Percentiles rank a stretch among this genome's conserved stretches.
Conservation (phyloP, 2,329 filamentous ascomycete genomes). For the Hymenoscyphus salicellus region DNA sequence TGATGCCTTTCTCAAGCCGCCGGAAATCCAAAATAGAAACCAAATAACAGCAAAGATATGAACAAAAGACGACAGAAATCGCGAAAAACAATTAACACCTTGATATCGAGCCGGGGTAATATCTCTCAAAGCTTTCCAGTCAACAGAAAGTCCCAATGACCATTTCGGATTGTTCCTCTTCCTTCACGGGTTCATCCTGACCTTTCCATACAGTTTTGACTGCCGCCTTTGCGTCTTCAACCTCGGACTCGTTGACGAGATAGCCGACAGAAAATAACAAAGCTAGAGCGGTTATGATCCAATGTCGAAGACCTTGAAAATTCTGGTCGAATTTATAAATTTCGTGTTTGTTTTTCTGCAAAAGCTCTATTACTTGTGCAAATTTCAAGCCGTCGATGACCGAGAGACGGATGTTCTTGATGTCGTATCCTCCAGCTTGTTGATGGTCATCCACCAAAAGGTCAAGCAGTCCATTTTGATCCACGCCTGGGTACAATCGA, state of each 20-base stretch:
- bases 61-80: background rate
- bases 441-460: background rate
- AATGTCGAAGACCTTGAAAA: background rate
- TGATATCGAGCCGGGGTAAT: background rate
- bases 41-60: background rate
- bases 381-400: background rate
- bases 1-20: background rate
- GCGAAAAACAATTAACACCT: background rate
- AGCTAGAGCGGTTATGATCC: constrained; percentile 1
- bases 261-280: constrained; percentile 1
- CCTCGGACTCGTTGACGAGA: constrained; percentile 4
- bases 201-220: background rate
- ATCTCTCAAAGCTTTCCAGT: background rate
- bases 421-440: background rate
- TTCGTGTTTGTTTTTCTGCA: constrained; percentile 5
- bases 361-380: background rate
- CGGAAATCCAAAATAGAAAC: background rate
- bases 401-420: background rate
- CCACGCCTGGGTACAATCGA: background rate
- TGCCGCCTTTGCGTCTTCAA: background rate
- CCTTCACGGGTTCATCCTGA: background rate
- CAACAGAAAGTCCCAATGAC: constrained; percentile 2
- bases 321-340: background rate
- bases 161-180: background rate
- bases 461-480: background rate